Evolutionary conservation across 805 yeast genomes (phyloP), one percentile per base, ranked within the genome.

Genomic region (Kodamaea neixiangensis): DNA sequence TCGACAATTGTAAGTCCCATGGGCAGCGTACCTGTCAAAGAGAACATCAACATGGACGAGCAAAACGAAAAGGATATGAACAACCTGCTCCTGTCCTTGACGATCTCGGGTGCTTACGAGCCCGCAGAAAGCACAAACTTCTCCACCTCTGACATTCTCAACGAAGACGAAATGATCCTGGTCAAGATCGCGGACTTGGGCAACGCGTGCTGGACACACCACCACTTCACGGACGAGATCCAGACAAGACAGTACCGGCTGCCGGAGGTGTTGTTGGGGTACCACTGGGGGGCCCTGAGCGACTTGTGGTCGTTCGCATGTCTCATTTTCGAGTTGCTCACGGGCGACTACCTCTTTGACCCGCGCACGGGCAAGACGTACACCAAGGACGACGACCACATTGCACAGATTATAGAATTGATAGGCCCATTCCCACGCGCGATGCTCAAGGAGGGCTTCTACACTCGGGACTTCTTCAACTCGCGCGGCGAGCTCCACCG

Each of bases 271-370:
- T 71, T 85, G 4, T 62, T 85, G 37, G 83, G 83, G 18, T 63
- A 68, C 63, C 62, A 63, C 61, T 94, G 99, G 99, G 99, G 99
- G 0, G 91, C 96, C 47, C 84, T 93, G 49, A 86, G 96, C 1
- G 99, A 94, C 69, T 79, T 93, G 44, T 94, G 99, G 99, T 88
- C 97, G n/a, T 76, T 88, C 60, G 97, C 96, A 0, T 92, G 98
- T 70, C 71, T 94, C 61, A 76, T 88, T 1, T 94, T 94, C 69
- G 99, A 94, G 71, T 76, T 94, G 19, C 68, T 93, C 41, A 93
- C 99, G 0, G 98, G 98, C 2, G 98, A 93, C 68, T 92, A 92
- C 62, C 68, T 94, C 46, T 94, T 93, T 67, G 97, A 93, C 66
- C 99, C 99, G 4, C 81, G 83, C 47, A 82, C 82, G 54, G 91